Conservation (phyloP, 2,329 filamentous ascomycete species). For the Hortaea werneckii region DNA sequence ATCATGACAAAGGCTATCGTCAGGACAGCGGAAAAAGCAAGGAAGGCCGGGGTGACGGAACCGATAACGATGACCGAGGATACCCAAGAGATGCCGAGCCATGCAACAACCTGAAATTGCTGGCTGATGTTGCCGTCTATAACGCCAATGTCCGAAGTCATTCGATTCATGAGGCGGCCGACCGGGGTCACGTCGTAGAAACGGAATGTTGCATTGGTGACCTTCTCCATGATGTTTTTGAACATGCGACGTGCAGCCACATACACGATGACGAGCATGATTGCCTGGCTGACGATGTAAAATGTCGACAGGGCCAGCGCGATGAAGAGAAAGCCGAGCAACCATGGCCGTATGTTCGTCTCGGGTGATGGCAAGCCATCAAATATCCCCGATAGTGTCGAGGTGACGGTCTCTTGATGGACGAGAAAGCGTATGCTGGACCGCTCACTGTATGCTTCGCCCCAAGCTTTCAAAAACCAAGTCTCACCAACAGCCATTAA, state of each 20-base stretch:
- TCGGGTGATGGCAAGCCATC: constrained; percentile 55
- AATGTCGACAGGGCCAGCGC: constrained; percentile 50
- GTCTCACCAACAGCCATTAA: constrained; percentile 55
- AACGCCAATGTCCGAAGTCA: constrained; percentile 83
- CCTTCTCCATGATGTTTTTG: constrained; percentile 57
- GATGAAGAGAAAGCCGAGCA: constrained; percentile 60
- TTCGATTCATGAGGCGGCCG: constrained; percentile 80
- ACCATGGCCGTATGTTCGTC: constrained; percentile 61
- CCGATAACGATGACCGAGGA: constrained; percentile 69
- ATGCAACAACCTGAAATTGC: constrained; percentile 62
- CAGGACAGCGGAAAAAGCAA: constrained; percentile 60
- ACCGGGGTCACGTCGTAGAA: constrained; percentile 88
- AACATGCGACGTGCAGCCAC: constrained; percentile 69
- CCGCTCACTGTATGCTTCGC: constrained; percentile 54
- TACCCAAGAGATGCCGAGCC: constrained; percentile 59
- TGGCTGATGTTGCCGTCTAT: constrained; percentile 76
- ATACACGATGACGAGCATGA: constrained; percentile 70
- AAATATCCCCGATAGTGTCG: constrained; percentile 23
- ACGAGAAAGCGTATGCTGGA: constrained; percentile 1
- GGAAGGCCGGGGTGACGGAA: constrained; percentile 65
- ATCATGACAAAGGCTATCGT: constrained; percentile 60
- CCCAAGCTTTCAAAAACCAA: constrained; percentile 83
- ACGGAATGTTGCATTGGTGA: constrained; percentile 72
- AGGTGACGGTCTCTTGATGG: not conserved
- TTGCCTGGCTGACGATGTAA: constrained; percentile 51